Conservation (phyloP, 2,329 filamentous ascomycete species). For the Paramyrothecium sp. region DNA sequence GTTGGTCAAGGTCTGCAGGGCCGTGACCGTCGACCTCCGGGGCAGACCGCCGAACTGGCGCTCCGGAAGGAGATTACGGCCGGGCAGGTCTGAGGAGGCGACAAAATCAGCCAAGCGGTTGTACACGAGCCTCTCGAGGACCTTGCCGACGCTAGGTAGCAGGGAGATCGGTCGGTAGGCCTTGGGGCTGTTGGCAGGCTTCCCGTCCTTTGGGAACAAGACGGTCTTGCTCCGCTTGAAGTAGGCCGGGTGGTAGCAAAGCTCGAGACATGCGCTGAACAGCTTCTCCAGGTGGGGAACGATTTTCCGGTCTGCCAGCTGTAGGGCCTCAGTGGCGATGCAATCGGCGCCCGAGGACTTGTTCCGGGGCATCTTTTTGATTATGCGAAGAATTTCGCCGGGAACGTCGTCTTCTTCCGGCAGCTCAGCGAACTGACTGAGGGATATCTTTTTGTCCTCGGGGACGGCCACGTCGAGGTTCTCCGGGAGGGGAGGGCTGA, state of each 20-base stretch:
- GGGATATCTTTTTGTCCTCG: too few relatives aligned
- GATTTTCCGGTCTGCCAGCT: neutral
- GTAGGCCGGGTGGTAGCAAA: neutral
- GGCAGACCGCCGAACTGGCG: conserved; percentile 5
- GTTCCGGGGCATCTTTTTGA: neutral
- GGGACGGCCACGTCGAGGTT: neutral
- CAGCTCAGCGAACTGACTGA: too few relatives aligned
- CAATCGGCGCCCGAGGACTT: conserved; percentile 5
- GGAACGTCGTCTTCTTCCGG: neutral
- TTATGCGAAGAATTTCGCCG: neutral
- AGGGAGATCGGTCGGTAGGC: conserved; percentile 9
- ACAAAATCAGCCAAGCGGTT: neutral
- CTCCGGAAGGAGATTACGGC: neutral
- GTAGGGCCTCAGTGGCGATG: conserved; percentile 6
- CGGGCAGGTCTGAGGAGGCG: neutral
- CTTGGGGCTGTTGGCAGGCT: neutral
- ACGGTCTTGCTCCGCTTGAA: conserved; percentile 8
- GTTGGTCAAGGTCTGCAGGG: conserved; percentile 5
- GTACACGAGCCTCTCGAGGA: conserved; percentile 9
- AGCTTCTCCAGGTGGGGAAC: neutral
- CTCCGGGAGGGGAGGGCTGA: neutral
- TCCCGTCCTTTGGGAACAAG: conserved; percentile 4
- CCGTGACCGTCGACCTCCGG: conserved; percentile 4
- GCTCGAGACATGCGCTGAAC: conserved; percentile 5
- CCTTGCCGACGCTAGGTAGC: conserved; percentile 6